Evolutionary conservation across 345 rosid genomes (phyloP).

Genomic region (Salix brachista): DNA sequence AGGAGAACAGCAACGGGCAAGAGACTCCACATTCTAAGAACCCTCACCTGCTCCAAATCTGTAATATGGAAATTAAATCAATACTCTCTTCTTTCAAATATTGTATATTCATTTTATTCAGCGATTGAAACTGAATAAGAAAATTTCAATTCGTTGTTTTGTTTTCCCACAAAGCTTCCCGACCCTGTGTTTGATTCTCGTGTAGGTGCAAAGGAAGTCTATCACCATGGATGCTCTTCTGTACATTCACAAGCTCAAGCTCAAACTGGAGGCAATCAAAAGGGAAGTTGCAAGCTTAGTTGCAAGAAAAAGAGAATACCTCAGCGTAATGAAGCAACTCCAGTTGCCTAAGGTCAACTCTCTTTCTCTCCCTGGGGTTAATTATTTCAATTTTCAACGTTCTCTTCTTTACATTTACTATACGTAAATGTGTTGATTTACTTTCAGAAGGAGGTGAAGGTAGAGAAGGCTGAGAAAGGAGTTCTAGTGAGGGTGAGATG

Average conservation of each 20-base stretch:
- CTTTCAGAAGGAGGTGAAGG: conserved; percentile 50
- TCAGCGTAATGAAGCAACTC: conserved; percentile 26
- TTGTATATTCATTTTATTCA: neutral
- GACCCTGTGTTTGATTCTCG: neutral
- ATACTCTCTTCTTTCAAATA: neutral
- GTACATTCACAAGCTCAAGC: conserved; percentile 52
- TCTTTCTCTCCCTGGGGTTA: neutral
- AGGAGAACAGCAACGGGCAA: conserved; percentile 40
- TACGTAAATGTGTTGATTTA: neutral
- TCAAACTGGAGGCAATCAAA: conserved; percentile 49
- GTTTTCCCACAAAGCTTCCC: neutral
- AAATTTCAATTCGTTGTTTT: too few species aligned
- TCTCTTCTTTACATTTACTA: neutral
- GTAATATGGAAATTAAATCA: conserved; percentile 29
- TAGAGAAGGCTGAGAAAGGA: conserved; percentile 50
- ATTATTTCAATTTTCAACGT: neutral
- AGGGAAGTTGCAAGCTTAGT: conserved; percentile 37
- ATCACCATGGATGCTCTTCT: conserved; percentile 40
- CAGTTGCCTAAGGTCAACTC: conserved; percentile 47
- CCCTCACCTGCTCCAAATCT: conserved; percentile 43
- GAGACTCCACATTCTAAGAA: conserved; percentile 46
- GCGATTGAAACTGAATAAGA: neutral
- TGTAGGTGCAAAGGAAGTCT: conserved; percentile 46
- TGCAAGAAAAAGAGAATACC: conserved; percentile 38
- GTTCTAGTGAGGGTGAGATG: conserved; percentile 43